These are phyloP conservation scores for Diaporthe australafricana DNA, from an alignment of 2,329 filamentous ascomycete species.

Conservation along the genomic window DNA sequence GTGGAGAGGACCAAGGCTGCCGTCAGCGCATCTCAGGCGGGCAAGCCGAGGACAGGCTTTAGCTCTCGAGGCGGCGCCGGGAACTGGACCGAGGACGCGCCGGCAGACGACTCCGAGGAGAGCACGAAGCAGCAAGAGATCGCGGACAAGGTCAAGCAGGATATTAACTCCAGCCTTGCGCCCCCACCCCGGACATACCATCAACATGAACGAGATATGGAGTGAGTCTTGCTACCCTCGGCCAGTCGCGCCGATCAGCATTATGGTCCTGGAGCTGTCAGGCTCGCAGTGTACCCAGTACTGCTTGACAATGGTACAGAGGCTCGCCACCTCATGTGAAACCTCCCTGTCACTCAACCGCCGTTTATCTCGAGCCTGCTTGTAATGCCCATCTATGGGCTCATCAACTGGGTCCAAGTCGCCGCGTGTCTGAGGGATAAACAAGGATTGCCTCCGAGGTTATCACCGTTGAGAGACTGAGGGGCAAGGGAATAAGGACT, in stretches of 20 bases:
- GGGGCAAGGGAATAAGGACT: neutral
- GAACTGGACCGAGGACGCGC: slow-evolving; percentile 57
- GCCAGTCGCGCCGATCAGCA: neutral
- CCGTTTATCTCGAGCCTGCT: neutral
- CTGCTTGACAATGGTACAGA: neutral
- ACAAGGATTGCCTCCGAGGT: neutral
- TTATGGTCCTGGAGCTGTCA: neutral
- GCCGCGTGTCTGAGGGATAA: neutral
- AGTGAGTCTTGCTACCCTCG: neutral
- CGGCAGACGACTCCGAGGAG: slow-evolving; percentile 43
- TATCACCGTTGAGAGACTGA: neutral
- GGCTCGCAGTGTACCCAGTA: neutral
- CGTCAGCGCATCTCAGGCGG: slow-evolving; percentile 45
- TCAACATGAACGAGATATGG: slow-evolving; percentile 42
- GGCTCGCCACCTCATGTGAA: neutral
- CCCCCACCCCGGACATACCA: slow-evolving; percentile 59
- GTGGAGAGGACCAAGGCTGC: slow-evolving; percentile 49
- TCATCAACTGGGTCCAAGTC: too few relatives aligned
- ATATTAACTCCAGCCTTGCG: slow-evolving; percentile 60
- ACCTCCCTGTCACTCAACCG: neutral
- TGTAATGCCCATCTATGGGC: neutral
- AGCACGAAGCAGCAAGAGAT: slow-evolving; percentile 51
- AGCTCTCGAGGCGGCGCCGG: slow-evolving; percentile 69
- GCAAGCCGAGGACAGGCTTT: slow-evolving; percentile 41
- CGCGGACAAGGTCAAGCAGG: slow-evolving; percentile 55